Conservation (phyloP, 306 rosid species). For the Medicago truncatula region MtrunA17r5.0-ANR NC_053047.1:37003501-37004000, state of each 20-base stretch:
- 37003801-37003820: neutral
- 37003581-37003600: no score
- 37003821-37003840: neutral
- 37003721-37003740: neutral
- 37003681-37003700: neutral
- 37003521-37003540: no score
- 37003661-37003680: neutral
- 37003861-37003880: constrained; percentile 23
- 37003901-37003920: constrained; percentile 23
- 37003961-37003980: constrained; percentile 54
- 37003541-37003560: no score
- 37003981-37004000: constrained; percentile 89
- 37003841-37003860: neutral
- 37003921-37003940: constrained; percentile 38
- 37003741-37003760: neutral
- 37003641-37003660: no score
- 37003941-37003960: constrained; percentile 71
- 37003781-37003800: neutral
- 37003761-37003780: neutral
- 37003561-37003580: no score
- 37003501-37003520: no score
- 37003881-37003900: constrained; percentile 10
- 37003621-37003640: no score
- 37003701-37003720: neutral
- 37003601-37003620: no score